Evolutionary conservation across 139 green algal species (phyloP), one percentile per base, ranked within the genome.

Genomic region (Prasinococcaceae sp.): DNA sequence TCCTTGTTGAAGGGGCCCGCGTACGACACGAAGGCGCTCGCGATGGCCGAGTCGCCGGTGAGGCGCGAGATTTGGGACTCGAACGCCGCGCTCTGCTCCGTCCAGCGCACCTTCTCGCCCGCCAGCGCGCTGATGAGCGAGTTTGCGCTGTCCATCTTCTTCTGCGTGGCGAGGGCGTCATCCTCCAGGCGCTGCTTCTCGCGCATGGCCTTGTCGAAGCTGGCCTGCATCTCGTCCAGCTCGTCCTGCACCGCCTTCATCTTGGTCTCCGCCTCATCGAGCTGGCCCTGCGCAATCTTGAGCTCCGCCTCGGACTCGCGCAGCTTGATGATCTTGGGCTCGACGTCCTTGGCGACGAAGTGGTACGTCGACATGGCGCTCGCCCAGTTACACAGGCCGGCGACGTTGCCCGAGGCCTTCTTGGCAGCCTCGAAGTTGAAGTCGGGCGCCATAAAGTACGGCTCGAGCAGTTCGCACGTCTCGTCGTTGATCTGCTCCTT

Each of bases 1-100:
- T 92, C 82, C 57, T 84, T 83, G 78, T 93, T 93, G 77, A 94
- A 94, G 43, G 84, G 84, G 23, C 84, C 86, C 42, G 88, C 59
- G 73, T 94, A 95, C 10, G 78, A 89, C 30, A 90, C 73, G 55
- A 94, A 94, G 40, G 55, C 56, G 50, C 25, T 54, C 19, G 69
- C 72, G 16, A 90, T 57, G 12, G 78, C 79, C 61, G 79, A 90
- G 72, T 93, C 83, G 47, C 84, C 86, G 10, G 86, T 84, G 9
- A 96, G 77, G 43, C 75, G 70, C 59, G 83, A 64, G 49, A 90
- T 93, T 47, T 76, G 68, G 29, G 65, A 58, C 56, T 84, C 79
- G 65, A 94, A 93, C 65, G 86, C 80, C 53, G 82, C 78, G 58
- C 64, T 79, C 68, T 93, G 85, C 46, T 66, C 38, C 1, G 79